These are phyloP conservation scores for Russula vinacea DNA, from an alignment of 768 basidiomycete species.

Conservation along the genomic window DNA sequence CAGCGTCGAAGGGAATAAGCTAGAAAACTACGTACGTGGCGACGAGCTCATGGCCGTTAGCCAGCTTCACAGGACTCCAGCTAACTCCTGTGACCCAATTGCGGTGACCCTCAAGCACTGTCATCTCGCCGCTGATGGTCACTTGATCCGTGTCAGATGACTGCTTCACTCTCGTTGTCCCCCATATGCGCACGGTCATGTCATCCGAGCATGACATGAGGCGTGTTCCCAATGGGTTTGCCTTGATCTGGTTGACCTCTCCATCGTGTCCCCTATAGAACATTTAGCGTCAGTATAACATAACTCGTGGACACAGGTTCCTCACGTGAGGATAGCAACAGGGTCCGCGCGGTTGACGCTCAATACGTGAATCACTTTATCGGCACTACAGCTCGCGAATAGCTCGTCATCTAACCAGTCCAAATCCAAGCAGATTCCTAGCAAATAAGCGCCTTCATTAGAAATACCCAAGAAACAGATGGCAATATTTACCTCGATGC, in stretches of 20 bases:
- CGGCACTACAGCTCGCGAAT: conserved; percentile 74
- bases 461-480: neutral
- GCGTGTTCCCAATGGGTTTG: conserved; percentile 60
- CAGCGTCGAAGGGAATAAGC: conserved; percentile 8
- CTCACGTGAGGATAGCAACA: conserved; percentile 61
- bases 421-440: conserved; percentile 76
- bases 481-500: conserved; percentile 54
- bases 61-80: conserved; percentile 60
- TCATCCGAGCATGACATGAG: conserved; percentile 84
- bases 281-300: neutral
- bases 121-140: conserved; percentile 34
- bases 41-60: conserved; percentile 55
- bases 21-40: conserved; percentile 55
- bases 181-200: conserved; percentile 73
- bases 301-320: conserved; percentile 20
- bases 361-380: conserved; percentile 60
- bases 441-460: neutral
- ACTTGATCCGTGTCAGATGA: conserved; percentile 29
- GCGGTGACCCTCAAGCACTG: conserved; percentile 60
- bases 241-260: conserved; percentile 77
- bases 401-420: conserved; percentile 72
- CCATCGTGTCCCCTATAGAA: conserved; percentile 60
- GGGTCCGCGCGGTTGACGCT: conserved; percentile 52
- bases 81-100: conserved; percentile 61
- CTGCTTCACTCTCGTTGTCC: conserved; percentile 47